These are phyloP conservation scores for Colletotrichum sp. DNA, from an alignment of 2,329 filamentous ascomycete genomes.

Conservation along the genomic window DNA sequence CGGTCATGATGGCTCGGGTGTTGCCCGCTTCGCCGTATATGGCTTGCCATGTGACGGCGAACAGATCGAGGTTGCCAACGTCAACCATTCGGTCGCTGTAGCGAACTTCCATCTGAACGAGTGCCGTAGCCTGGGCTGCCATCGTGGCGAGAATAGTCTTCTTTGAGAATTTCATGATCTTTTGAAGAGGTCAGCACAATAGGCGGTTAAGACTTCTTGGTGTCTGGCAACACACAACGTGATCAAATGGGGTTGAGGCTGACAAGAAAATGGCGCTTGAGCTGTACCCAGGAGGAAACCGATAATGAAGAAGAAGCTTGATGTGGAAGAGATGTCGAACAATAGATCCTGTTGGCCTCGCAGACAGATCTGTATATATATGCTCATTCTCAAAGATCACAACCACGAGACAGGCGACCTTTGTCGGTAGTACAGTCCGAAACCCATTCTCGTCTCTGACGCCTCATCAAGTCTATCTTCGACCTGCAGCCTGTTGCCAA, in stretches of 20 bases:
- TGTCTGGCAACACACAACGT: background rate
- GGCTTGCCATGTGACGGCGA: conserved; percentile 17
- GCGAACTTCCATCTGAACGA: conserved; percentile 20
- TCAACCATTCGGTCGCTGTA: conserved; percentile 22
- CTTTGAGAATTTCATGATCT: conserved; percentile 15
- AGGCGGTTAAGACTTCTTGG: accelerated
- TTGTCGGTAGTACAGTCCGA: background rate
- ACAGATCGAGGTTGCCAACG: conserved; percentile 21
- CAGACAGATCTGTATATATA: background rate
- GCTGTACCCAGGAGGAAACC: accelerated
- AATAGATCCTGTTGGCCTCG: background rate
- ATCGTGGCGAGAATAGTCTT: conserved; percentile 5
- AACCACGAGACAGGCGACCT: background rate
- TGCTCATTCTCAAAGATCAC: background rate
- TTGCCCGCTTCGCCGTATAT: conserved; percentile 21
- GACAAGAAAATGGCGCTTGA: background rate
- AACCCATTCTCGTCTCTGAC: accelerated
- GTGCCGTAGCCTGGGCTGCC: background rate
- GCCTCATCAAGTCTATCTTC: background rate
- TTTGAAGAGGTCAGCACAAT: accelerated
- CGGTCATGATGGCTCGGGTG: conserved; percentile 14
- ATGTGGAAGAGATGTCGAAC: background rate
- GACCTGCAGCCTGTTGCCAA: background rate
- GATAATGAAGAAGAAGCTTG: background rate
- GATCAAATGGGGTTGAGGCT: background rate